These are phyloP conservation scores for Mollisia scopiformis DNA, from an alignment of 2,329 filamentous ascomycete genomes.

Conservation along the genomic window DNA sequence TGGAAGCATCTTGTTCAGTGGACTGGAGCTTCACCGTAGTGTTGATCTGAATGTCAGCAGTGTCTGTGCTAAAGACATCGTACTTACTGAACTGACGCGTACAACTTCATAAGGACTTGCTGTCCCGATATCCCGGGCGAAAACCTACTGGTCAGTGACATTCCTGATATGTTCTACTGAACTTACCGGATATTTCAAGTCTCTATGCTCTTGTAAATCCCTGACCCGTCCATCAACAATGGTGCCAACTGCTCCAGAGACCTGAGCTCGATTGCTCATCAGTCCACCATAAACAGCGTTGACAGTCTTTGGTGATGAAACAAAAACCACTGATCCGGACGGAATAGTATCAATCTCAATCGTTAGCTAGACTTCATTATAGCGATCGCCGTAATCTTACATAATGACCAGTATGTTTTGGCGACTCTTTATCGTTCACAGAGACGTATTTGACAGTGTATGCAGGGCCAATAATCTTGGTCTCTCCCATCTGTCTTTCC, in stretches of 20 bases:
- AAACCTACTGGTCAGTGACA: no score
- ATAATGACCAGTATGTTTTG: neutral
- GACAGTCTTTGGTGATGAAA: neutral
- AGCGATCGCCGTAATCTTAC: no score
- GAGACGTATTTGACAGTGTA: slow-evolving; percentile 13
- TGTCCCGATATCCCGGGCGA: slow-evolving; percentile 37
- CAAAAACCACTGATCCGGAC: neutral
- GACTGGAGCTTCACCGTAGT: slow-evolving; percentile 36
- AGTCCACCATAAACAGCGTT: neutral
- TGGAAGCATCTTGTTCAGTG: slow-evolving; percentile 35
- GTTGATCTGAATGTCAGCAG: slow-evolving; percentile 28
- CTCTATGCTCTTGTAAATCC: neutral
- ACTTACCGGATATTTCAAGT: neutral
- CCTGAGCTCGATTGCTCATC: neutral
- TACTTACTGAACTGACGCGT: slow-evolving; percentile 18
- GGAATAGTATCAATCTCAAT: neutral
- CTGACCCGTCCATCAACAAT: neutral
- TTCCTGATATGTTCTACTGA: no score
- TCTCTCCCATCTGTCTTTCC: slow-evolving; percentile 4
- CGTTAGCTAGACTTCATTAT: no score
- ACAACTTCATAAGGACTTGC: slow-evolving; percentile 36
- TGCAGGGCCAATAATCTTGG: slow-evolving; percentile 15
- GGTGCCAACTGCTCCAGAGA: neutral
- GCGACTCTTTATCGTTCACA: neutral
- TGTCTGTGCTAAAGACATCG: no score